Evolutionary conservation across 257 asterid species (phyloP), one percentile per base, ranked within the genome.

Genomic region (Henckelia pumila): DNA sequence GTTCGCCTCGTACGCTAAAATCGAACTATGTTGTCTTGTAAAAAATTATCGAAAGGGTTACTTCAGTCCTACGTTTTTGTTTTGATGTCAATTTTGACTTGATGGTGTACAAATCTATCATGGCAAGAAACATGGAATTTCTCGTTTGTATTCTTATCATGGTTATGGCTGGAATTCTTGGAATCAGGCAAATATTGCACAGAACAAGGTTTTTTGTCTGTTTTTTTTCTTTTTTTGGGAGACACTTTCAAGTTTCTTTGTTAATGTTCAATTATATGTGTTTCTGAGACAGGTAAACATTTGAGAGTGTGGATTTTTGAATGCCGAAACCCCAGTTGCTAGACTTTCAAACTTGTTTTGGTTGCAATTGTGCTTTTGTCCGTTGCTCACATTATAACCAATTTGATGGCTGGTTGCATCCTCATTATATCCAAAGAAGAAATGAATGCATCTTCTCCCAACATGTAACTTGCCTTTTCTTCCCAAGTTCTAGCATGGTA

Each of bases 301-400:
- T 74, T 83, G 60, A 82, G 82, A 71, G 73, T 76, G 64, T 86
- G 93, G 95, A 76, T 86, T 14, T 73, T 86, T 29, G 95, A 88
- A 66, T 93, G 98, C 79, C 82, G 92, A 57, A 92, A 93, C 52
- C 96, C 96, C 0, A 89, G 97, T 77, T 72, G 86, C 67, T 73
- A 80, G 73, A 97, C 98, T 33, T 92, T 88, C 81, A 86, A 84
- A 50, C 89, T 86, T 1, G 98, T 95, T 11, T 22, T 88, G 77
- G 79, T 84, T 56, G 98, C 97, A 11, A 80, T 86, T 13, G 80
- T 85, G 37, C 78, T 92, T 33, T 68, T 92, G 53, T 70, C 82
- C 71, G 68, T 88, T 7, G 91, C 98, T 13, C 97, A 92, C 63
- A 74, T 72, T 7, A 57, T 81, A 14, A 75, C 84, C 40, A 88